Conservation (phyloP, 2,329 filamentous ascomycete genomes). For the Xylaria sp. region DNA sequence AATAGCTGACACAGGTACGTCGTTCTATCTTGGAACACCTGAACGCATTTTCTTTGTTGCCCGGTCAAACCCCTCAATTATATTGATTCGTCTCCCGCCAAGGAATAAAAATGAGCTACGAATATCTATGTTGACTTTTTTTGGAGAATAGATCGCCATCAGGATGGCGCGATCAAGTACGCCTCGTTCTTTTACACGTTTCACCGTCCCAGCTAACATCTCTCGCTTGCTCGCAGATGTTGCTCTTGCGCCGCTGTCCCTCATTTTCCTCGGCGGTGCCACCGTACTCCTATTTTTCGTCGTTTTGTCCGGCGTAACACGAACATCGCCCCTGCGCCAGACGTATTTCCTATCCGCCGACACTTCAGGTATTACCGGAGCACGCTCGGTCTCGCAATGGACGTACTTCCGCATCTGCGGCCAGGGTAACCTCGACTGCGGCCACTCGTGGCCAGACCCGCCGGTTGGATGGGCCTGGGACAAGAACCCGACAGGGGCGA, state of each 20-base stretch:
- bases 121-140: constrained; percentile 16
- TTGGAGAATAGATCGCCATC: not conserved
- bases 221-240: constrained; percentile 5
- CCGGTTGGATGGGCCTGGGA: constrained; percentile 79
- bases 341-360: constrained; percentile 89
- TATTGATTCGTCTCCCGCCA: not conserved
- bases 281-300: constrained; percentile 69
- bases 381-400: constrained; percentile 79
- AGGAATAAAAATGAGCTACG: not conserved
- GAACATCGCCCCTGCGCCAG: constrained; percentile 69
- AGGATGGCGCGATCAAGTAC: constrained; percentile 36
- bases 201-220: constrained; percentile 8
- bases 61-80: constrained; percentile 7
- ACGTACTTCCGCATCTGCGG: constrained; percentile 90
- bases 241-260: constrained; percentile 44
- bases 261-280: constrained; percentile 61
- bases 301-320: constrained; percentile 66
- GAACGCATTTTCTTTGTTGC: constrained; percentile 13
- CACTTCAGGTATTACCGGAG: constrained; percentile 77
- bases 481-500: constrained; percentile 55
- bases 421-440: constrained; percentile 72
- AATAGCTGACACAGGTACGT: not conserved
- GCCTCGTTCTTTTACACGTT: not conserved
- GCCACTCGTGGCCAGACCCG: constrained; percentile 68
- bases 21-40: not conserved